phyloP scores from a whole-genome alignment of 176 grass and related monocot species.

The Avena sativa region DNA sequence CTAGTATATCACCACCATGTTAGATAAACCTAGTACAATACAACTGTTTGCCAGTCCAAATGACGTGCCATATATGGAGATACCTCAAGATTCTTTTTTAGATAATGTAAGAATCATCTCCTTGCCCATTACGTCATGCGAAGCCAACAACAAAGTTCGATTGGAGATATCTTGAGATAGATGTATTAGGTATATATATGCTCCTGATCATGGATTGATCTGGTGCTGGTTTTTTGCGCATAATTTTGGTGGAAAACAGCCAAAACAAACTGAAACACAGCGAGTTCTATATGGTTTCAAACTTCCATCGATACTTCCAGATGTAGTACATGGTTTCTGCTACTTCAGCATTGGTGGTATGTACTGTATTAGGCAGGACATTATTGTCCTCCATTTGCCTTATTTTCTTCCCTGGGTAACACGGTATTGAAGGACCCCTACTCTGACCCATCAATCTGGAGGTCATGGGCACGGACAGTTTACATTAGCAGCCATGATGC shows the following conservation, averaged over 20 bases:
- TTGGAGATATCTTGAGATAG: neutral
- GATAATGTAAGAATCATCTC: neutral
- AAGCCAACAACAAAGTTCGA: neutral
- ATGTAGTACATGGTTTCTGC: conserved; percentile 15
- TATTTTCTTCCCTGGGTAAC: conserved; percentile 26
- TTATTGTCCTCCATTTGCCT: conserved; percentile 51
- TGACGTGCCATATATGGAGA: conserved; percentile 21
- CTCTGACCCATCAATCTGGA: conserved; percentile 37
- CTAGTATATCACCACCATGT: conserved; percentile 18
- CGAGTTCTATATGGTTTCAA: neutral
- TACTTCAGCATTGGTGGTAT: conserved; percentile 12
- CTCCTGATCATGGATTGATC: conserved; percentile 2
- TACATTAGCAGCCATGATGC: conserved; percentile 4
- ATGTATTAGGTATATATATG: neutral
- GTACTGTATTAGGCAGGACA: conserved; percentile 19
- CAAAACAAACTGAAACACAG: neutral
- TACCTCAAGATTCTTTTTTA: neutral
- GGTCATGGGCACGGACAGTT: neutral
- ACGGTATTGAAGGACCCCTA: conserved; percentile 28
- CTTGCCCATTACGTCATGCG: neutral
- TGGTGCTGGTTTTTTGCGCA: neutral
- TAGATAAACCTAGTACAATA: conserved; percentile 22
- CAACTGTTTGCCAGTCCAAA: conserved; percentile 15
- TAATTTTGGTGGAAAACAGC: neutral
- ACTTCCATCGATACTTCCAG: neutral